phyloP scores from a whole-genome alignment of 2,329 filamentous ascomycete genomes.

The Curvularia sp. region DNA sequence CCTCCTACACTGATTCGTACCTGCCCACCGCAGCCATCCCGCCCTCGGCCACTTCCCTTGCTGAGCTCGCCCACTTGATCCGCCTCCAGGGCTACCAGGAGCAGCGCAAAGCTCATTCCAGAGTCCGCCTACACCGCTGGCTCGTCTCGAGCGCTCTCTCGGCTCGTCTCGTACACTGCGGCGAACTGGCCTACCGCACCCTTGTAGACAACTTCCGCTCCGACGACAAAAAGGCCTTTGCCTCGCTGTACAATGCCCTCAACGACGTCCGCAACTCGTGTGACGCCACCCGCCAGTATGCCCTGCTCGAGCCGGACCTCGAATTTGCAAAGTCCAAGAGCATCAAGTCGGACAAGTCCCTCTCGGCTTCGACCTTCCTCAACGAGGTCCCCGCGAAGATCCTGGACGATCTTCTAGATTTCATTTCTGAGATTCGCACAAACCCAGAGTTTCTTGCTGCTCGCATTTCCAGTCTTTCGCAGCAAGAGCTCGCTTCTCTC shows the following conservation, averaged over 20 bases:
- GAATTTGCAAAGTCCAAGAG: conserved; percentile 58
- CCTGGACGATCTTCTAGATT: conserved; percentile 76
- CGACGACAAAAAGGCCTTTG: conserved; percentile 80
- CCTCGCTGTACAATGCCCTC: conserved; percentile 75
- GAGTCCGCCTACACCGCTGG: conserved; percentile 75
- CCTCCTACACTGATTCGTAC: conserved; percentile 69
- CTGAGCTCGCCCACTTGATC: conserved; percentile 79
- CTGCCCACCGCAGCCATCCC: conserved; percentile 62
- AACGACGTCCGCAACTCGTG: conserved; percentile 81
- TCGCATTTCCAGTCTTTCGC: conserved; percentile 76
- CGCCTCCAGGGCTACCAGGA: conserved; percentile 81
- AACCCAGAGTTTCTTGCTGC: conserved; percentile 88
- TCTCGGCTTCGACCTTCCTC: conserved; percentile 56
- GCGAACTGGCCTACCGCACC: conserved; percentile 75
- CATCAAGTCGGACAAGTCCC: conserved; percentile 53
- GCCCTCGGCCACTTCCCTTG: conserved; percentile 71
- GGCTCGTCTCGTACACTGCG: conserved; percentile 75
- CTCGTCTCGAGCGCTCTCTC: conserved; percentile 77
- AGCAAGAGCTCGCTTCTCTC: conserved; percentile 77
- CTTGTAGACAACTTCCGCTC: conserved; percentile 79
- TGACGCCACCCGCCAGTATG: conserved; percentile 73
- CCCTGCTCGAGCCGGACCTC: conserved; percentile 74
- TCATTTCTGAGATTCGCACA: conserved; percentile 81
- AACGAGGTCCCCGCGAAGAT: conserved; percentile 78
- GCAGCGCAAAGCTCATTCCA: conserved; percentile 76